Evolutionary conservation across 352 stramenopile species (phyloP).

Genomic region (Thraustochytrium sp.): DNA sequence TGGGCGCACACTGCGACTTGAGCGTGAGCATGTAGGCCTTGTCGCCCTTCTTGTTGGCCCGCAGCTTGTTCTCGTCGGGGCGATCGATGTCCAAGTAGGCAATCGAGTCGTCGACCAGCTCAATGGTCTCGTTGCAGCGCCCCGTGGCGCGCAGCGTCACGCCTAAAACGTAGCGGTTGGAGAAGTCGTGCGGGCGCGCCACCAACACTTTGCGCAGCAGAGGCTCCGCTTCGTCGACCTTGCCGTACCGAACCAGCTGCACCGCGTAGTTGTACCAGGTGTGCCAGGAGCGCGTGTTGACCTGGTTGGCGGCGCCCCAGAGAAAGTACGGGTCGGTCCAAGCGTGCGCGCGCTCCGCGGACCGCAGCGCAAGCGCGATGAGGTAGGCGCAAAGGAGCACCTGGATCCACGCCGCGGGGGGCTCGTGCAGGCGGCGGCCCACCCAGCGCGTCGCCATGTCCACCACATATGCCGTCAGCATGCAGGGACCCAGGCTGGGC

Average conservation of each 20-base stretch:
- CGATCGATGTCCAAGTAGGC: background rate
- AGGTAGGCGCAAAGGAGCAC: background rate
- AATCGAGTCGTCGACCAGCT: background rate
- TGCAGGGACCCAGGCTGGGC: constrained; percentile 10
- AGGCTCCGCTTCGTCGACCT: background rate
- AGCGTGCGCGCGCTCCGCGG: background rate
- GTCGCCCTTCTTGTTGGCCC: background rate
- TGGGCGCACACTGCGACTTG: background rate
- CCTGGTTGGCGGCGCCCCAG: background rate
- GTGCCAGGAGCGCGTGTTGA: background rate
- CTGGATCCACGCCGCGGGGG: background rate
- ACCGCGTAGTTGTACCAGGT: constrained; percentile 28
- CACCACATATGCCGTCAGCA: background rate
- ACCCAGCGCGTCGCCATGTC: background rate
- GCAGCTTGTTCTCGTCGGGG: background rate
- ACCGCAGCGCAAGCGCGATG: background rate
- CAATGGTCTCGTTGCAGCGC: background rate
- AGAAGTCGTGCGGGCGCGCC: background rate
- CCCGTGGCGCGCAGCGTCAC: background rate
- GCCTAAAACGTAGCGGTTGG: background rate
- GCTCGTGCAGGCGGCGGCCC: background rate
- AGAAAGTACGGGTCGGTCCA: background rate
- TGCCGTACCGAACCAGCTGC: background rate
- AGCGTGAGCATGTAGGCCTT: constrained; percentile 1
- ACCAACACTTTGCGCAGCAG: background rate